A percentile compares a stretch with the other conserved stretches of the same genome.
phyloP scores from a whole-genome alignment of 768 basidiomycete genomes.

The Leccinum uliginosum region DNA sequence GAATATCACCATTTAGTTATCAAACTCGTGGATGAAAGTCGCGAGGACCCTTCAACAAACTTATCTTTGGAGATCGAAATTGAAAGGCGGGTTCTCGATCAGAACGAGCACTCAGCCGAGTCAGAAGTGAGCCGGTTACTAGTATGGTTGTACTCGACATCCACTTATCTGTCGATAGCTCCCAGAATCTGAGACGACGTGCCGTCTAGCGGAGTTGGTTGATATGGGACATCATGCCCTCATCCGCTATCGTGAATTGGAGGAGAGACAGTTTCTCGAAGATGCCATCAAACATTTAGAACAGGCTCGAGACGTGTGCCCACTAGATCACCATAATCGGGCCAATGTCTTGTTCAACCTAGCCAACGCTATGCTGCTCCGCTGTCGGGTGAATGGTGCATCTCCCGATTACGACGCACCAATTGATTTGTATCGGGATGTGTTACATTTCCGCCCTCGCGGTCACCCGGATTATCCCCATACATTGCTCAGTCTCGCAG shows the following conservation, averaged over 20 bases:
- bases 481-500: background rate
- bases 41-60: too few species aligned
- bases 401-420: background rate
- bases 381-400: background rate
- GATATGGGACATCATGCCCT: background rate
- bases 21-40: background rate
- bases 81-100: background rate
- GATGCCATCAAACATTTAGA: background rate
- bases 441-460: background rate
- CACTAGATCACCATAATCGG: background rate
- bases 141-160: background rate
- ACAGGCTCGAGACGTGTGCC: background rate
- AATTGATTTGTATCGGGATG: background rate
- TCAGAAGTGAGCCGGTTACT: background rate
- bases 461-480: background rate
- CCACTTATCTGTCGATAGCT: background rate
- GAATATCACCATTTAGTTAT: background rate
- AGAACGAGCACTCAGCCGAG: background rate
- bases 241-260: background rate
- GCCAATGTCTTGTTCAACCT: background rate
- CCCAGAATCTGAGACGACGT: background rate
- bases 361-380: background rate
- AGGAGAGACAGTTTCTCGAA: background rate
- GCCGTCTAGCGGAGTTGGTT: background rate
- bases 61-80: background rate